Percentiles rank a stretch among this genome's conserved stretches.
Conservation (phyloP, 306 rosid genomes). For the Dalbergia oliveri region DNA sequence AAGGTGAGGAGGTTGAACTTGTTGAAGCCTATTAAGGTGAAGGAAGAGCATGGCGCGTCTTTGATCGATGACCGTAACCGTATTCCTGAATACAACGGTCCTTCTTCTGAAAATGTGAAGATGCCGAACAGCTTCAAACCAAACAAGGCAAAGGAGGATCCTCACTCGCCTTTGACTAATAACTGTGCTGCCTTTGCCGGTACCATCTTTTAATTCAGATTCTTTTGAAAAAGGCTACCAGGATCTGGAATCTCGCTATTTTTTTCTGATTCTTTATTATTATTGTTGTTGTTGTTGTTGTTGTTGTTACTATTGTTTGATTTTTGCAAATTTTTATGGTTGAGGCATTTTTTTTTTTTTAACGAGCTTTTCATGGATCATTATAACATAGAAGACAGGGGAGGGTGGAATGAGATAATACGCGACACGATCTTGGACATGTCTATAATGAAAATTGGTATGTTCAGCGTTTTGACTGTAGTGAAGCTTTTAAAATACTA, state of each 20-base stretch:
- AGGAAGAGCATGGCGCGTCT: constrained; percentile 38
- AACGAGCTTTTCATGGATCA: not conserved
- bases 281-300: not conserved
- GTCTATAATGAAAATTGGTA: not conserved
- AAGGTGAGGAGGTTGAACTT: constrained; percentile 42
- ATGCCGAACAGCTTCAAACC: constrained; percentile 38
- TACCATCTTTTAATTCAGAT: constrained; percentile 38
- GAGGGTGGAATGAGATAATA: constrained; percentile 10
- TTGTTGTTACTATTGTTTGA: constrained; percentile 11
- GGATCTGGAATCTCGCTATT: constrained; percentile 23
- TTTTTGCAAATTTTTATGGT: not conserved
- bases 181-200: constrained; percentile 53
- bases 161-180: constrained; percentile 37
- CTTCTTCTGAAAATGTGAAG: constrained; percentile 25
- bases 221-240: not conserved
- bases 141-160: constrained; percentile 1
- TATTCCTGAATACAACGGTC: constrained; percentile 1
- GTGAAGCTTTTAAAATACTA: not conserved
- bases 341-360: not conserved
- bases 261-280: not conserved
- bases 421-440: not conserved
- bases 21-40: constrained; percentile 57
- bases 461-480: no score
- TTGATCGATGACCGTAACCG: constrained; percentile 2
- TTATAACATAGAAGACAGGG: not conserved